phyloP scores from a whole-genome alignment of 1,139 yeast genomes.

The Yamadazyma sp. region DNA sequence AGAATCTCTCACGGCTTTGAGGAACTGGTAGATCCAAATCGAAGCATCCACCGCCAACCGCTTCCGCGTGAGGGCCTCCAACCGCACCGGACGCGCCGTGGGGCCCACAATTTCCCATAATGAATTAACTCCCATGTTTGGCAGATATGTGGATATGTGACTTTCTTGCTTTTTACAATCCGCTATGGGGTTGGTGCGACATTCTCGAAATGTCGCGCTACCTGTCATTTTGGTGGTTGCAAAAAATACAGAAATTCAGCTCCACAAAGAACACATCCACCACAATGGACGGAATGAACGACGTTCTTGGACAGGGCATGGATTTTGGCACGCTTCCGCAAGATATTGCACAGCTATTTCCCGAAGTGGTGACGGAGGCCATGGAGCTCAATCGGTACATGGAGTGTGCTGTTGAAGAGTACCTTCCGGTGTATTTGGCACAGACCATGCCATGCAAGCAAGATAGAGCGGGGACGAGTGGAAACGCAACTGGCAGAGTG shows the following conservation, averaged over 20 bases:
- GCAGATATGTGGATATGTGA: not conserved
- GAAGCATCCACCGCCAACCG: conserved; percentile 95
- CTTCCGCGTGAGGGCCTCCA: conserved; percentile 78
- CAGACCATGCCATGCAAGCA: not conserved
- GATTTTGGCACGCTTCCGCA: not conserved
- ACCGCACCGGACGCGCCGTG: conserved; percentile 83
- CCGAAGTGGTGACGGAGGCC: not conserved
- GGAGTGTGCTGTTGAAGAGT: not conserved
- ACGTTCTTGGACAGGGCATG: not conserved
- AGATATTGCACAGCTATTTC: not conserved
- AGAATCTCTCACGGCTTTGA: conserved; percentile 88
- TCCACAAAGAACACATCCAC: not conserved
- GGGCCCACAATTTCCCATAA: conserved; percentile 94
- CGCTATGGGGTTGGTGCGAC: too few species aligned
- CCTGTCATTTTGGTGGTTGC: not conserved
- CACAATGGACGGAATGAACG: not conserved
- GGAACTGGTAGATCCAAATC: conserved; percentile 96
- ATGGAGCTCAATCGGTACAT: not conserved
- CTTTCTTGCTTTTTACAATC: not conserved
- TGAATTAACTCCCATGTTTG: conserved; percentile 88
- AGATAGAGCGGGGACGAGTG: not conserved
- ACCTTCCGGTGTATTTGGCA: not conserved
- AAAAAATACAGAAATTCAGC: not conserved
- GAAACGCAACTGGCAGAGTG: not conserved
- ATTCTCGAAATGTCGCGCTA: not conserved